Evolutionary conservation across 306 rosid species (phyloP).

Genomic region (Medicago arabica): DNA sequence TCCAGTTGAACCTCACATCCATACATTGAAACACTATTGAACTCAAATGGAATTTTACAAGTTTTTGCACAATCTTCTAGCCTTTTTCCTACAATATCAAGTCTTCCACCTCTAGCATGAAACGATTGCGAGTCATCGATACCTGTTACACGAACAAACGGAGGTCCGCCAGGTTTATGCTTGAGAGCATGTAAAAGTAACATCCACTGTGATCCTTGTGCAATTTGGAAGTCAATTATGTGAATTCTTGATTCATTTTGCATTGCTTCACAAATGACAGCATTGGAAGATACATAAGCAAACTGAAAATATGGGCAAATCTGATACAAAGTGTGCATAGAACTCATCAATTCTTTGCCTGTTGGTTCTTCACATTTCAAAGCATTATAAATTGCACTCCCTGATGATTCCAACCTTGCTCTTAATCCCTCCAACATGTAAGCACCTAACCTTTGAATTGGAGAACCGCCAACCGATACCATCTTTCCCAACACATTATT

Average conservation of each 20-base stretch:
- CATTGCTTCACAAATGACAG: slow-evolving; percentile 68
- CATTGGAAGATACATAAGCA: slow-evolving; percentile 77
- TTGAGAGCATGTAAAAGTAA: slow-evolving; percentile 67
- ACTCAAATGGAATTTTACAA: slow-evolving; percentile 71
- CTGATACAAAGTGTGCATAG: slow-evolving; percentile 70
- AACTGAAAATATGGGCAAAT: slow-evolving; percentile 83
- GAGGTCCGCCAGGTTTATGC: slow-evolving; percentile 62
- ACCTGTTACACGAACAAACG: slow-evolving; percentile 74
- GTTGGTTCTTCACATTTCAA: slow-evolving; percentile 81
- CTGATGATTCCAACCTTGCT: slow-evolving; percentile 86
- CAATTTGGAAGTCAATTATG: slow-evolving; percentile 93
- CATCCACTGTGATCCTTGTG: slow-evolving; percentile 88
- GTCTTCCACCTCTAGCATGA: slow-evolving; percentile 95
- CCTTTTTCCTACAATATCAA: slow-evolving; percentile 64
- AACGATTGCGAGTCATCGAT: slow-evolving; percentile 84
- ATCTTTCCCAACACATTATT: slow-evolving; percentile 65
- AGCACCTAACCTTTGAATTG: slow-evolving; percentile 85
- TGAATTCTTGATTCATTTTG: slow-evolving; percentile 71
- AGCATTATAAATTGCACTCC: slow-evolving; percentile 77
- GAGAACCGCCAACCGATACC: slow-evolving; percentile 88
- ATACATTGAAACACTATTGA: slow-evolving; percentile 75
- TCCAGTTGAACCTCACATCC: slow-evolving; percentile 65
- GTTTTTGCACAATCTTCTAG: slow-evolving; percentile 54
- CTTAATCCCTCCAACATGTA: slow-evolving; percentile 94
- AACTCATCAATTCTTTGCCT: slow-evolving; percentile 72